phyloP scores from a whole-genome alignment of 176 grass and related monocot genomes.

The Panicum miliaceum region DNA sequence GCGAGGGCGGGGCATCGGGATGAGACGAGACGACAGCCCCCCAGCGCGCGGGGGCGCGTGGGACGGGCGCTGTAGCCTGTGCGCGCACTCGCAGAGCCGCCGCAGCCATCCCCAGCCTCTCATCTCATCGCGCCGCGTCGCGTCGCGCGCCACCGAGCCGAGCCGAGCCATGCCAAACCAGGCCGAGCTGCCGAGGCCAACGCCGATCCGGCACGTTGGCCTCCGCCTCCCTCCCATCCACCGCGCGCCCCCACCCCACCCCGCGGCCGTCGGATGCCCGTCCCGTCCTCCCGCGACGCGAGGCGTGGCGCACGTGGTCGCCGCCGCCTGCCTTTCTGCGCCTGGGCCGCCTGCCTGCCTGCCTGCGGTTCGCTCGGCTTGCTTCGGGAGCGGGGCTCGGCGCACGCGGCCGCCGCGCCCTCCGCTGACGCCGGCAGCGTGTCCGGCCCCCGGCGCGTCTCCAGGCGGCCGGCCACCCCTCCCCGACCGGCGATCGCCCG shows the following conservation, averaged over 20 bases:
- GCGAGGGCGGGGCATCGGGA: background rate
- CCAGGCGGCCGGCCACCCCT: background rate
- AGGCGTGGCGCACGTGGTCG: slow-evolving; percentile 50
- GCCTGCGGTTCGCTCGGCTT: background rate
- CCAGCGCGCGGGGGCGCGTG: background rate
- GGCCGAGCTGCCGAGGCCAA: too few relatives aligned
- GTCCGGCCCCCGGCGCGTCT: background rate
- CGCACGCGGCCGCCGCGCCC: background rate
- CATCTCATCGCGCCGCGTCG: background rate
- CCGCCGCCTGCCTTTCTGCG: slow-evolving; percentile 1
- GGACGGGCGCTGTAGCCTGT: background rate
- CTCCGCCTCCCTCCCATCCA: background rate
- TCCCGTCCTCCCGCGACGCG: background rate
- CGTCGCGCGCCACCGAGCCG: background rate
- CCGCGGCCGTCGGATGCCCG: background rate
- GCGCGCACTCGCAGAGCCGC: background rate
- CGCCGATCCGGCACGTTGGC: slow-evolving; percentile 44
- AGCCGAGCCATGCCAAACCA: background rate
- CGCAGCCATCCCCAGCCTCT: too few relatives aligned
- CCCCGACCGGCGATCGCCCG: too few relatives aligned
- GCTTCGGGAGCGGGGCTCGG: background rate
- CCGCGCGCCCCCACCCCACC: too few relatives aligned
- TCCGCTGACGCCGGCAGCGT: background rate
- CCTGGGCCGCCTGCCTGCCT: background rate
- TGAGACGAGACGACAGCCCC: slow-evolving; percentile 17